These are phyloP conservation scores for Jackrogersella multiformis DNA, from an alignment of 495 filamentous ascomycete genomes.

Conservation along the genomic window DNA sequence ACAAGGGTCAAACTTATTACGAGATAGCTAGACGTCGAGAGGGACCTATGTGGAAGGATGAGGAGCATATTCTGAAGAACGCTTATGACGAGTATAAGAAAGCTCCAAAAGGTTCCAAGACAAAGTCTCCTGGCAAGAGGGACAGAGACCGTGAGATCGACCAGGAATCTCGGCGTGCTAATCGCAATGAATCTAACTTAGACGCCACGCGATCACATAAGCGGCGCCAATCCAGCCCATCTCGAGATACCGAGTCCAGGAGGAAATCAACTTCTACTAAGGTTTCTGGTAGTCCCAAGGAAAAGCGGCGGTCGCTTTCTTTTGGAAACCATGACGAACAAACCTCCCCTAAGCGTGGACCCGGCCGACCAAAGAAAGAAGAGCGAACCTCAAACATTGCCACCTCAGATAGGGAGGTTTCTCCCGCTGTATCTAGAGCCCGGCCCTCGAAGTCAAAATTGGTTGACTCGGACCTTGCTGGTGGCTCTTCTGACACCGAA, in stretches of 20 bases:
- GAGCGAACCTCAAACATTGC: conserved; percentile 55
- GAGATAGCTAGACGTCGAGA: conserved; percentile 84
- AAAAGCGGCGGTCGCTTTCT: conserved; percentile 53
- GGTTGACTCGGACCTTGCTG: conserved; percentile 58
- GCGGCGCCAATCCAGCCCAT: conserved; percentile 59
- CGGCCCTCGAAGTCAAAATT: conserved; percentile 54
- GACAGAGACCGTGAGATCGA: conserved; percentile 68
- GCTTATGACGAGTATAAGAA: conserved; percentile 75
- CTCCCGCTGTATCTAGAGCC: conserved; percentile 54
- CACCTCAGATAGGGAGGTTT: conserved; percentile 63
- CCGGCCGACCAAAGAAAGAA: conserved; percentile 60
- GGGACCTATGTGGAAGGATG: conserved; percentile 89
- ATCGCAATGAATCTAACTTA: conserved; percentile 58
- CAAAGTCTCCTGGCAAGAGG: conserved; percentile 60
- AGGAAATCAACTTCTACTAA: conserved; percentile 50
- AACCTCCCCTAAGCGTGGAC: conserved; percentile 57
- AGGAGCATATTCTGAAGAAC: conserved; percentile 80
- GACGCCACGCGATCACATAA: conserved; percentile 53
- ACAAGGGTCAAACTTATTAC: conserved; percentile 77
- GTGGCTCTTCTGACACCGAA: conserved; percentile 62
- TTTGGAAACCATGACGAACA: conserved; percentile 53
- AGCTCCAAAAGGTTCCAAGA: conserved; percentile 55
- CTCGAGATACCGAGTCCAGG: conserved; percentile 50
- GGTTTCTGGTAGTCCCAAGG: conserved; percentile 52
- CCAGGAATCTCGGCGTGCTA: conserved; percentile 58